Evolutionary conservation across 139 green algal species (phyloP).

Genomic region (Coccomyxa sp.): DNA sequence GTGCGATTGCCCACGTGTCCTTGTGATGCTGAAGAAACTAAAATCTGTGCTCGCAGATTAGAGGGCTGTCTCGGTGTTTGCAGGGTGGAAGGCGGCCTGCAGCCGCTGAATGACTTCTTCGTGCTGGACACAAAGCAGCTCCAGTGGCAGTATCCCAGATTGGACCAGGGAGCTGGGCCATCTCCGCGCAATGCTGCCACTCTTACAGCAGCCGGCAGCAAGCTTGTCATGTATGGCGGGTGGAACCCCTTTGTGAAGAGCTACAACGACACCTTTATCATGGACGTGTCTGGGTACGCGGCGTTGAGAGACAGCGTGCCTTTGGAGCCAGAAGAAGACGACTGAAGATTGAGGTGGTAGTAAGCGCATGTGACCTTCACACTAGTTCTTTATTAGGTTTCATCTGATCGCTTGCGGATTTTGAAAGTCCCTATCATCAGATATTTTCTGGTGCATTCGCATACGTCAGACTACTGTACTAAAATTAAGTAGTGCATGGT

Average conservation of each 20-base stretch:
- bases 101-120: constrained; percentile 28
- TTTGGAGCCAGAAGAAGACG: background rate
- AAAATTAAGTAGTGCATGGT: too few species aligned
- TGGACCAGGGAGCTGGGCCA: constrained; percentile 5
- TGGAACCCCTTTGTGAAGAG: constrained; percentile 34
- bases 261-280: constrained; percentile 29
- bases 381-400: too few species aligned
- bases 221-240: constrained; percentile 2
- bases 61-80: background rate
- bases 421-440: too few species aligned
- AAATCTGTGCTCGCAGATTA: background rate
- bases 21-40: background rate
- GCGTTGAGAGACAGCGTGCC: background rate
- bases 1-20: too few species aligned
- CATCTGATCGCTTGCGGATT: too few species aligned
- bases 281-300: background rate
- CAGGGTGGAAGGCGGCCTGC: constrained; percentile 14
- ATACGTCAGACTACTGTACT: too few species aligned
- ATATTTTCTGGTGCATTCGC: too few species aligned
- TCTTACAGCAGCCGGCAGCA: background rate
- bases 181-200: constrained; percentile 31
- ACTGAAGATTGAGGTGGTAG: background rate
- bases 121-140: constrained; percentile 12
- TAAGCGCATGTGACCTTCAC: too few species aligned
- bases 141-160: constrained; percentile 12